Conservation (phyloP, 805 yeast genomes). For the Myxozyma lipomycoides region DNA sequence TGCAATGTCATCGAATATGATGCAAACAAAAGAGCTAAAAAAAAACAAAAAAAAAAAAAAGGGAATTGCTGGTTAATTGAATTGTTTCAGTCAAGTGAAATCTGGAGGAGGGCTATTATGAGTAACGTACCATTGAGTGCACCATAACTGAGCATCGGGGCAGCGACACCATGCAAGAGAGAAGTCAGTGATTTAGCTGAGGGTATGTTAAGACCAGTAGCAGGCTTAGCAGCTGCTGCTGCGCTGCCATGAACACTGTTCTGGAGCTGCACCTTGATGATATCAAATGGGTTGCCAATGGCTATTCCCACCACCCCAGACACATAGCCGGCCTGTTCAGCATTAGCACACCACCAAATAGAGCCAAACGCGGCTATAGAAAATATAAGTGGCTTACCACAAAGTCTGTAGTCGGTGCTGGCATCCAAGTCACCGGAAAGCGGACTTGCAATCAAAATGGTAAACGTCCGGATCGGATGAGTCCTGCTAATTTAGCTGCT, state of each 20-base stretch:
- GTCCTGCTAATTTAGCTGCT: too few species aligned
- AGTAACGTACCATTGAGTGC: slow-evolving; percentile 27
- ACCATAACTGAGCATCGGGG: slow-evolving; percentile 31
- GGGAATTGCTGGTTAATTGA: too few species aligned
- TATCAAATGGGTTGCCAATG: slow-evolving; percentile 32
- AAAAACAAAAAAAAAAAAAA: not conserved
- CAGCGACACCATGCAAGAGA: slow-evolving; percentile 30
- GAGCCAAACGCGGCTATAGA: not conserved
- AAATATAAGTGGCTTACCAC: slow-evolving; percentile 2
- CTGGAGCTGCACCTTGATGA: slow-evolving; percentile 30
- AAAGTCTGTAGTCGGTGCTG: slow-evolving; percentile 12
- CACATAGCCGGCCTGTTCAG: slow-evolving; percentile 30
- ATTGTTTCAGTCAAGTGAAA: too few species aligned
- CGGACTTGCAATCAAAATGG: too few species aligned
- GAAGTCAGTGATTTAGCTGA: not conserved
- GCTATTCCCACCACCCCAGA: slow-evolving; percentile 31
- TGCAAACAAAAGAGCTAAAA: slow-evolving; percentile 16
- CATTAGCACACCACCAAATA: too few species aligned
- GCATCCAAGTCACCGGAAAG: slow-evolving; percentile 4
- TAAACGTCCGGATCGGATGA: too few species aligned
- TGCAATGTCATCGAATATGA: slow-evolving; percentile 15
- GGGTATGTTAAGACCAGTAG: not conserved
- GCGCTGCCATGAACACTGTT: slow-evolving; percentile 3
- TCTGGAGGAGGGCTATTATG: not conserved
- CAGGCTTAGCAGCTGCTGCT: not conserved